Evolutionary conservation across 202 grass and related monocot species (phyloP), one percentile per base, ranked within the genome.

Genomic region (Setaria italica): DNA sequence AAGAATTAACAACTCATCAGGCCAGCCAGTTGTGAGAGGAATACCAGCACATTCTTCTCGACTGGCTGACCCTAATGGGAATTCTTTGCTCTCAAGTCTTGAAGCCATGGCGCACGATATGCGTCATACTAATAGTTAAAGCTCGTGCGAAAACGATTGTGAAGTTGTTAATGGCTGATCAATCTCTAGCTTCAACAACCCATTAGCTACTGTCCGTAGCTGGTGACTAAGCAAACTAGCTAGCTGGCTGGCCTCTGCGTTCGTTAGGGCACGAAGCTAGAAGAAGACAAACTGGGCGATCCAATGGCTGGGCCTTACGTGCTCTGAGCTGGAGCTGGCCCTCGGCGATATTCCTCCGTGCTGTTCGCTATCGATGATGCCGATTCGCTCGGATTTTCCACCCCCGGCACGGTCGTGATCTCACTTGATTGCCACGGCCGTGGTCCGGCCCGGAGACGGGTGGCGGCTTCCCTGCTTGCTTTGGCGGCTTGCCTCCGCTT

Each of bases 321-420:
- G 70, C 49, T 43, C 65, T 43, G 10, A 45, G 45, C 62, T 90
- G 69, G 50, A 25, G 25, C 25, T 25, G 25, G 39, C 5, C 69
- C n/a, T 54, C 80, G 75, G 42, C 60, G 33, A 83, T 84, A 80
- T 90, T 87, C 74, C 17, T 2, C 45, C 68, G 6, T 30, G 8
- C 25, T 75, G 84, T 69, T 62, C 21, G 17, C 4, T 45, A 37
- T 50, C 58, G 49, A 21, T 64, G 83, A 82, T 48, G 58, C 30
- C 32, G 56, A 67, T 48, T 39, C 25, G 42, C 46, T 70, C 30
- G 15, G 19, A 35, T 50, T 86, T 71, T 82, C 46, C 5, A 6
- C 5, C n/a, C 20, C 41, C 11, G 13, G 64, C 53, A 71, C 20
- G 55, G 45, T 71, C 72, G 48, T 58, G 48, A 78, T 86, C 72